Evolutionary conservation across 176 grass and related monocot species (phyloP).

Genomic region (Paspalum vaginatum): DNA sequence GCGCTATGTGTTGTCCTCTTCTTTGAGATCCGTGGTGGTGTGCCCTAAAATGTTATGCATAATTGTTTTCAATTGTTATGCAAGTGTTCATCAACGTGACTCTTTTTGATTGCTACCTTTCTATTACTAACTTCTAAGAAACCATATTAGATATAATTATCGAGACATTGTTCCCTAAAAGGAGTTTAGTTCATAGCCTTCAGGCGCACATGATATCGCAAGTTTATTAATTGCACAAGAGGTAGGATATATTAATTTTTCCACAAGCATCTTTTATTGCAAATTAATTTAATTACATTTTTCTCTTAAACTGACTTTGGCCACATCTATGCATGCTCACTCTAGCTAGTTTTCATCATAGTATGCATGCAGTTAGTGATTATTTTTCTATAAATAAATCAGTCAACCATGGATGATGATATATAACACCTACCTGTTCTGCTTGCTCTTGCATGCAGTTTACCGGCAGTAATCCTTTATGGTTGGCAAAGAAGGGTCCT

Average conservation of each 20-base stretch:
- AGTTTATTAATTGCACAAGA: too few species aligned
- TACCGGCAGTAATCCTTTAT: rapidly evolving
- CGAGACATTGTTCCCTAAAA: background rate
- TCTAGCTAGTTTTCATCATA: too few species aligned
- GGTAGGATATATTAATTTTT: too few species aligned
- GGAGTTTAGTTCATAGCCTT: too few species aligned
- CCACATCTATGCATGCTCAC: too few species aligned
- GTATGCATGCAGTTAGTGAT: too few species aligned
- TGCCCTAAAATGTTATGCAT: background rate
- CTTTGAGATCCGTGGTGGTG: background rate
- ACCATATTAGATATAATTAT: background rate
- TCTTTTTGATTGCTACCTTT: background rate
- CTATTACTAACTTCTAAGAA: background rate
- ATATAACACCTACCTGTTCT: too few species aligned
- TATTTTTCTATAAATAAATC: background rate
- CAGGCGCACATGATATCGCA: too few species aligned
- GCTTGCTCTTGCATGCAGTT: constrained; percentile 1
- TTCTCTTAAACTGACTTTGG: too few species aligned
- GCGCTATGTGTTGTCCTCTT: background rate
- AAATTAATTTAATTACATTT: too few species aligned
- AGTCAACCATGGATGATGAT: background rate
- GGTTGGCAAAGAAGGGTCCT: background rate
- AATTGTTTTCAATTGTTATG: background rate
- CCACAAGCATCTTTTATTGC: too few species aligned
- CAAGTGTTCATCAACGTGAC: background rate